These are phyloP conservation scores for Protea cynaroides DNA, from an alignment of 164 flowering plant species.

Conservation along the genomic window DNA sequence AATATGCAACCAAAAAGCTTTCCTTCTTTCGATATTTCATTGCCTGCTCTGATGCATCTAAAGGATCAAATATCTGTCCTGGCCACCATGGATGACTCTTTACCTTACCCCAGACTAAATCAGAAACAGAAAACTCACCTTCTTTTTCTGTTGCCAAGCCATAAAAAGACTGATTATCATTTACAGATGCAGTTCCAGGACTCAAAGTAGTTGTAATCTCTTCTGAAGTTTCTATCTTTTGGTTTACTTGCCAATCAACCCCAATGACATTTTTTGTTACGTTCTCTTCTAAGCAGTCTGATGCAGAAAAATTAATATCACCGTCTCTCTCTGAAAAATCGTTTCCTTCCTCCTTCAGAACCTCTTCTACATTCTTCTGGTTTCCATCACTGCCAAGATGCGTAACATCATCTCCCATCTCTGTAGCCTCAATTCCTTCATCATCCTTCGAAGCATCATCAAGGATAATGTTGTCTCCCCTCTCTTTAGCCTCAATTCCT, in stretches of 20 bases:
- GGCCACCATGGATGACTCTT: slow-evolving; percentile 98
- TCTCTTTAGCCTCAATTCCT: too few species aligned
- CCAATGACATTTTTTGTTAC: background rate
- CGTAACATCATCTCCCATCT: too few species aligned
- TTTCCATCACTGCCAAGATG: background rate
- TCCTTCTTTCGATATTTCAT: slow-evolving; percentile 41
- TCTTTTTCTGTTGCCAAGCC: slow-evolving; percentile 17
- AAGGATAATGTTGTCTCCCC: too few species aligned
- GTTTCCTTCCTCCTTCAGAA: background rate
- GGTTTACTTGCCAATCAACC: background rate
- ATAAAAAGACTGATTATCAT: slow-evolving; percentile 5
- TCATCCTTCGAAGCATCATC: too few species aligned
- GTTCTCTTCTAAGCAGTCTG: slow-evolving; percentile 6
- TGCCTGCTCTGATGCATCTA: slow-evolving; percentile 58
- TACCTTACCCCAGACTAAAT: slow-evolving; percentile 93
- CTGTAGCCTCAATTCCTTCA: too few species aligned
- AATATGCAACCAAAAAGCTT: slow-evolving; percentile 54
- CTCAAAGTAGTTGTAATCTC: background rate
- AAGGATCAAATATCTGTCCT: slow-evolving; percentile 69
- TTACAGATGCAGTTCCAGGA: background rate
- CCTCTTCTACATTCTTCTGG: background rate
- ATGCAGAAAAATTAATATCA: background rate
- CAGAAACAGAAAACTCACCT: slow-evolving; percentile 33
- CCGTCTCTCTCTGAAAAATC: slow-evolving; percentile 4
- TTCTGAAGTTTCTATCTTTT: background rate